Percentiles rank a stretch among this genome's conserved stretches.
Conservation (phyloP, 345 rosid species). For the Pistacia integerrima region DNA sequence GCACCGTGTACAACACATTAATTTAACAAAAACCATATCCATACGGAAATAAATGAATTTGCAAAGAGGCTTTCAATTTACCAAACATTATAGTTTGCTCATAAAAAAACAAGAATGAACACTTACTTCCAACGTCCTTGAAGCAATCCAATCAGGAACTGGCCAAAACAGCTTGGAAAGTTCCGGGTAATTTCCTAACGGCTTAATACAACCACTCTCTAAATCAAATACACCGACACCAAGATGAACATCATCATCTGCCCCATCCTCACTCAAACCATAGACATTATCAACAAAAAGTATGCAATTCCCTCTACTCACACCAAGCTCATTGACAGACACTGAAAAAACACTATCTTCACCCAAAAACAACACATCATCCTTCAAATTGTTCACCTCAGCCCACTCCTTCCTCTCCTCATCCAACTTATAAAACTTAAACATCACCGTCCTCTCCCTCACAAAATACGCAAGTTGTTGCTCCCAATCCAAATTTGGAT, state of each 20-base stretch:
- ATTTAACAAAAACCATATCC: neutral
- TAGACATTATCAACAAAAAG: conserved; percentile 62
- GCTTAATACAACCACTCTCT: conserved; percentile 50
- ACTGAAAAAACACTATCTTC: conserved; percentile 78
- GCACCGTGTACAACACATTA: neutral
- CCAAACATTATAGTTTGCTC: neutral
- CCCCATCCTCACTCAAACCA: conserved; percentile 38
- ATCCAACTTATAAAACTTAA: conserved; percentile 65
- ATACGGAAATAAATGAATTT: neutral
- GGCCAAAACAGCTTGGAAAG: conserved; percentile 82
- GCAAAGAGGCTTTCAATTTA: neutral
- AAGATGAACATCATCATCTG: conserved; percentile 8
- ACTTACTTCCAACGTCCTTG: conserved; percentile 53
- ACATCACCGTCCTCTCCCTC: conserved; percentile 76
- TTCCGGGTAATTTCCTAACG: conserved; percentile 45
- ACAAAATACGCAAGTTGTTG: conserved; percentile 41
- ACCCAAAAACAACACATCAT: conserved; percentile 78
- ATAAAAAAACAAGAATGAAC: conserved; percentile 1
- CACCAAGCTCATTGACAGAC: conserved; percentile 46
- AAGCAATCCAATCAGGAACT: conserved; percentile 71
- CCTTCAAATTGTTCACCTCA: conserved; percentile 49
- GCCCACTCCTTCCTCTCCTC: conserved; percentile 53
- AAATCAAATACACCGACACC: conserved; percentile 72
- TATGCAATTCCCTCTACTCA: conserved; percentile 57
- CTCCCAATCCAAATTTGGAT: conserved; percentile 28